phyloP scores from a whole-genome alignment of 495 filamentous ascomycete genomes.

The Tuber indicum region DNA sequence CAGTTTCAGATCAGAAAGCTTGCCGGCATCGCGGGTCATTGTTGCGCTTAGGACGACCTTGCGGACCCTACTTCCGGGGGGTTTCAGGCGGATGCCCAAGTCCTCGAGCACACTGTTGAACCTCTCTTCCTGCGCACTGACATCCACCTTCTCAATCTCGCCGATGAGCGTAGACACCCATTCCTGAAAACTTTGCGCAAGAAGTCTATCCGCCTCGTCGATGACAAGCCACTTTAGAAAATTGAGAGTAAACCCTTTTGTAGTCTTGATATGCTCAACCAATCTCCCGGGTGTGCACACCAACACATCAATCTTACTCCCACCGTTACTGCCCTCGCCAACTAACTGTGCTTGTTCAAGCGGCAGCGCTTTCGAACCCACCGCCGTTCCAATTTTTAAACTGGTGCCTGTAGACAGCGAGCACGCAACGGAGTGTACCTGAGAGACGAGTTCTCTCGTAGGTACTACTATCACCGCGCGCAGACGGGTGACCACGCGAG shows the following conservation, averaged over 20 bases:
- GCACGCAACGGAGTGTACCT: constrained; percentile 58
- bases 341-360: constrained; percentile 67
- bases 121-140: neutral
- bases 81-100: constrained; percentile 32
- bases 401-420: constrained; percentile 47
- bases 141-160: constrained; percentile 45
- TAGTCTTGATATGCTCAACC: constrained; percentile 81
- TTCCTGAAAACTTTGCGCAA: constrained; percentile 87
- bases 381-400: constrained; percentile 69
- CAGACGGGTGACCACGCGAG: constrained; percentile 54
- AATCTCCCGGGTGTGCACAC: constrained; percentile 89
- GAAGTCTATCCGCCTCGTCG: constrained; percentile 87
- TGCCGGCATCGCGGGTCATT: constrained; percentile 81
- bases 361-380: constrained; percentile 69
- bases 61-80: constrained; percentile 26
- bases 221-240: constrained; percentile 79
- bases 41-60: constrained; percentile 66
- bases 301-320: constrained; percentile 74
- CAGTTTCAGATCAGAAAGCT: constrained; percentile 66
- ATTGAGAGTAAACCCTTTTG: constrained; percentile 67
- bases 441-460: constrained; percentile 79
- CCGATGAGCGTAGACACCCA: constrained; percentile 72
- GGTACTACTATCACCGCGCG: constrained; percentile 78
- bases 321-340: constrained; percentile 49
- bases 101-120: constrained; percentile 32